These are phyloP conservation scores for Imleria badia DNA, from an alignment of 768 basidiomycete genomes.

Conservation along the genomic window DNA sequence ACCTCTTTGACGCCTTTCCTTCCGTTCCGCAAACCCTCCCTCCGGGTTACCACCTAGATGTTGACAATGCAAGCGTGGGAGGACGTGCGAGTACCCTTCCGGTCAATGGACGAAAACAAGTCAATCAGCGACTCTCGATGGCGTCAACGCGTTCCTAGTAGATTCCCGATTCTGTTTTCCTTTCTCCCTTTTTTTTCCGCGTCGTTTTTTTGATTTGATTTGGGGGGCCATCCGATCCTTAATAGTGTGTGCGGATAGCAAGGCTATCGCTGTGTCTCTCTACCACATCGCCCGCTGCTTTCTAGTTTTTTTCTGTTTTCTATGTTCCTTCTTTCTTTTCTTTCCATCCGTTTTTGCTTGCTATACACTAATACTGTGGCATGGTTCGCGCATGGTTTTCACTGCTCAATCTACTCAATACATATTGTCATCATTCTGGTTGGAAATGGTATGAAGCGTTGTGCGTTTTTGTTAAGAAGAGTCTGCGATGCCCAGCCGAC, in stretches of 20 bases:
- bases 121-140: conserved; percentile 24
- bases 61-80: conserved; percentile 4
- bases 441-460: conserved; percentile 11
- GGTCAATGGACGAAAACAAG: conserved; percentile 28
- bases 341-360: conserved; percentile 5
- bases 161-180: conserved; percentile 3
- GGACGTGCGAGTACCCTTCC: conserved; percentile 28
- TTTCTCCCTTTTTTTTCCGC: not conserved
- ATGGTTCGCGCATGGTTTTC: conserved; percentile 20
- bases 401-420: conserved; percentile 29
- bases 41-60: conserved; percentile 24
- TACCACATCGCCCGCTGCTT: not conserved
- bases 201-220: not conserved
- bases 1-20: conserved; percentile 71
- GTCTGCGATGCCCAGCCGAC: no score
- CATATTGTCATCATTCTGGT: conserved; percentile 19
- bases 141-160: conserved; percentile 18
- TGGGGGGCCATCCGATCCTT: not conserved
- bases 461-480: no score
- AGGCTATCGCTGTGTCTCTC: conserved; percentile 6
- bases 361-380: conserved; percentile 22
- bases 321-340: not conserved
- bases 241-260: conserved; percentile 9
- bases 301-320: not conserved
- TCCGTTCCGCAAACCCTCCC: conserved; percentile 58